A percentile compares a stretch with the other conserved stretches of the same genome.
phyloP scores from a whole-genome alignment of 768 basidiomycete genomes.

The Leccinum ochraceum region DNA sequence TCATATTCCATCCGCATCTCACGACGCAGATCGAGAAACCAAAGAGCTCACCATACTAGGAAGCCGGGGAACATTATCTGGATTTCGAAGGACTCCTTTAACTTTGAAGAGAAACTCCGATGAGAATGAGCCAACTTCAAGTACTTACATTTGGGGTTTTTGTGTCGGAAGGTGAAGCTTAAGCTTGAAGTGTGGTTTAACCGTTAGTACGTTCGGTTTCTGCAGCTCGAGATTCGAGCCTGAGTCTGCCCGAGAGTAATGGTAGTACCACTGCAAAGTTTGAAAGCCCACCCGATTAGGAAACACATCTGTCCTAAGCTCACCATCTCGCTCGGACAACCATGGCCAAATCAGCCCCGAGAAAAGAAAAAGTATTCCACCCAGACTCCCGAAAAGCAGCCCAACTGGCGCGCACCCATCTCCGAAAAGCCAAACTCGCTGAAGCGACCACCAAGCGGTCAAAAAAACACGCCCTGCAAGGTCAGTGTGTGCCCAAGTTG shows the following conservation, averaged over 20 bases:
- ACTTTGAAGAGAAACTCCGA: not conserved
- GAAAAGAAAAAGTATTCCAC: slow-evolving; percentile 81
- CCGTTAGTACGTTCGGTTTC: not conserved
- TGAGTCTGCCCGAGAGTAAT: too few species aligned
- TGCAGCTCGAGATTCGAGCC: too few species aligned
- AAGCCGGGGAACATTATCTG: not conserved
- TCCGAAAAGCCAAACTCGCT: slow-evolving; percentile 69
- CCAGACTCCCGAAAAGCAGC: slow-evolving; percentile 83
- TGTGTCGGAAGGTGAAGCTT: not conserved
- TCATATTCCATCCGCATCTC: not conserved
- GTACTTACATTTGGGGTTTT: not conserved
- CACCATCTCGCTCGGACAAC: not conserved
- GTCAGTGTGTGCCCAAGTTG: slow-evolving; percentile 32
- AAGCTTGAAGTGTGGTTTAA: not conserved
- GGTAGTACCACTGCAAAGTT: too few species aligned
- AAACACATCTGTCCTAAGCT: not conserved
- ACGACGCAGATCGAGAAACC: not conserved
- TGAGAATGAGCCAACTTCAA: not conserved
- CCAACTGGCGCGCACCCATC: slow-evolving; percentile 64
- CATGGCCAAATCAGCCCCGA: slow-evolving; percentile 26
- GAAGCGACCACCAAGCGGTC: slow-evolving; percentile 54
- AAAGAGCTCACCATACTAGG: not conserved
- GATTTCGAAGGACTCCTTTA: not conserved
- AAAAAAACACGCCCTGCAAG: slow-evolving; percentile 56
- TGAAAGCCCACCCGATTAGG: not conserved